Percentiles rank a stretch among this genome's conserved stretches.
Evolutionary conservation across 345 rosid genomes (phyloP).

Genomic region (sweet orange (Citrus sinensis)): DNA sequence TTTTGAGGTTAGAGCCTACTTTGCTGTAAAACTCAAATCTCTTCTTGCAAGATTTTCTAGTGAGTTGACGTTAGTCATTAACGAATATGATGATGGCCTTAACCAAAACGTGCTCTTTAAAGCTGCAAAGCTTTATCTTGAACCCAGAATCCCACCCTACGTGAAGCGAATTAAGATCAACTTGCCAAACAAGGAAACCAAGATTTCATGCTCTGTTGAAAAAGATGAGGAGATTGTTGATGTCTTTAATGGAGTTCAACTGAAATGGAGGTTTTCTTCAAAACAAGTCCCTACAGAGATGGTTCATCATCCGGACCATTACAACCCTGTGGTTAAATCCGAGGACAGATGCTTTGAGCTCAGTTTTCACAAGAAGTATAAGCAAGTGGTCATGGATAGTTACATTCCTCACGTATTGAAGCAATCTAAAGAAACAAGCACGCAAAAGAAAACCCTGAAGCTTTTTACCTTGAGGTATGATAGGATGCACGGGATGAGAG

Average conservation of each 20-base stretch:
- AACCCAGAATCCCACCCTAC: slow-evolving; percentile 28
- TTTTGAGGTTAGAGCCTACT: slow-evolving; percentile 27
- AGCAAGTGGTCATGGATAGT: slow-evolving; percentile 19
- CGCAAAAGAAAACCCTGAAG: slow-evolving; percentile 21
- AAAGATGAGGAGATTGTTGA: slow-evolving; percentile 26
- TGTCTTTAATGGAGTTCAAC: slow-evolving; percentile 24
- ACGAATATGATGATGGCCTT: slow-evolving; percentile 34
- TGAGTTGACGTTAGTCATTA: slow-evolving; percentile 29
- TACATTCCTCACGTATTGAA: slow-evolving; percentile 23
- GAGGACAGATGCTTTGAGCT: slow-evolving; percentile 22
- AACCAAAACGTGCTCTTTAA: slow-evolving; percentile 30
- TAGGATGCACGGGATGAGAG: background rate
- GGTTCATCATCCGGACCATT: background rate
- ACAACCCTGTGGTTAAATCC: background rate
- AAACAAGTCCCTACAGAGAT: background rate
- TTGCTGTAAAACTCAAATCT: slow-evolving; percentile 14
- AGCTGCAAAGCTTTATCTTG: slow-evolving; percentile 37
- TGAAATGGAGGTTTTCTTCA: slow-evolving; percentile 27
- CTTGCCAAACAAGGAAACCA: slow-evolving; percentile 15
- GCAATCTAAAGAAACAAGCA: slow-evolving; percentile 16
- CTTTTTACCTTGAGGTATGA: slow-evolving; percentile 20
- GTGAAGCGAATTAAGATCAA: slow-evolving; percentile 16
- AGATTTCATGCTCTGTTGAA: slow-evolving; percentile 19
- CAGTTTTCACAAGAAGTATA: slow-evolving; percentile 35
- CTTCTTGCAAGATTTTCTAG: slow-evolving; percentile 16